Evolutionary conservation across 305 asterid genomes (phyloP), one percentile per base, ranked within the genome.

Genomic region (Nicotiana rustica): DNA sequence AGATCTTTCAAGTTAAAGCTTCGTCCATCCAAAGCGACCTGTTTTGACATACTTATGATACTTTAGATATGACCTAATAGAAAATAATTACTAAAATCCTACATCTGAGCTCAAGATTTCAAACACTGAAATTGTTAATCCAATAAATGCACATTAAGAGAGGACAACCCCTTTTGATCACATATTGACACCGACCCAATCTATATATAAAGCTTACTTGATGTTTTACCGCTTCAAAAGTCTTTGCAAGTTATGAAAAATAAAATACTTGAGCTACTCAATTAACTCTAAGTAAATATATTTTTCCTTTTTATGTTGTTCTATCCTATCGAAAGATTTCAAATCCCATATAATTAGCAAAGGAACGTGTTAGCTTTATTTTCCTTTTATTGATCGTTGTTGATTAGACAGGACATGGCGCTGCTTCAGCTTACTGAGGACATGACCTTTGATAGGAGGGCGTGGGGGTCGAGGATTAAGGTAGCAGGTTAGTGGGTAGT

Each of bases 181-280:
- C 59, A 70, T 6, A 44, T 41, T 41, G 36, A 41, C 12, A 69
- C 18, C 12, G 18, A 70, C 57, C 33, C 18, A 70, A 44, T 70
- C 78, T 5, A 12, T 70, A 12, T 18, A 38, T 41, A 70, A 18
- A 15, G 3, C 36, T 41, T 10, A 70, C 17, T 44, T 41, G 12
- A 70, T 70, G 36, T 41, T 70, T 70, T 70, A 70, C 59, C 78
- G 18, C 35, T 70, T 41, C 57, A 70, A 68, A 68, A 68, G 56
- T 52, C 56, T 36, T 14, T 9, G 77, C 17, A 38, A 68, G 17
- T 68, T 59, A 68, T 68, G 56, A 31, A 15, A 36, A 68, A 29
- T 29, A 68, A 36, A n/a, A 5, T 0, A n/a, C 77, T 35, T 7
- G 31, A 41, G 35, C 78, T 18, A 70, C 55, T 70, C 10, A 52